These are phyloP conservation scores for Trichoderma polysporum DNA, from an alignment of 2,329 filamentous ascomycete species.

Conservation along the genomic window DNA sequence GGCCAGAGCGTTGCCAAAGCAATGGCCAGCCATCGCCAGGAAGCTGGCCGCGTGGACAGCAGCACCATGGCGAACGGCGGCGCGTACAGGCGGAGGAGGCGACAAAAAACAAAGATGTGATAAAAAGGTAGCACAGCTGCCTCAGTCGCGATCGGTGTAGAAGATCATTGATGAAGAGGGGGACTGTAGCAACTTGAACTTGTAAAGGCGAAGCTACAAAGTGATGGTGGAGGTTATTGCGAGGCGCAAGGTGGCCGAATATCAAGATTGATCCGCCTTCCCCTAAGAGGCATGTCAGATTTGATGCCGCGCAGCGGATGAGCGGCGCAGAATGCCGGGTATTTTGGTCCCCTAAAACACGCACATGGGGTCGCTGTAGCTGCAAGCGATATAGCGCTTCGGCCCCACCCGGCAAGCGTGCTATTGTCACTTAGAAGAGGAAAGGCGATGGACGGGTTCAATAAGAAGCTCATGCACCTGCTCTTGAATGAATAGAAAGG, in stretches of 20 bases:
- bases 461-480: neutral
- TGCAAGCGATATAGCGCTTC: conserved; percentile 16
- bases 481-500: neutral
- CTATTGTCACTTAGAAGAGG: conserved; percentile 8
- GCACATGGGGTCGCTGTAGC: conserved; percentile 5
- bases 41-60: conserved; percentile 7
- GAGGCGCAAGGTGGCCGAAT: conserved; percentile 24
- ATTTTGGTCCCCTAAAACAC: conserved; percentile 12
- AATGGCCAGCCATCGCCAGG: conserved; percentile 33
- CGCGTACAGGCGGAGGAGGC: conserved; percentile 3
- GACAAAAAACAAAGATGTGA: neutral
- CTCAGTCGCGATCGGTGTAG: neutral
- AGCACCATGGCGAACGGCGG: conserved; percentile 18
- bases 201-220: neutral
- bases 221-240: neutral
- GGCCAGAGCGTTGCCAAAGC: conserved; percentile 45
- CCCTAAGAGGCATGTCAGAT: conserved; percentile 13
- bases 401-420: conserved; percentile 12
- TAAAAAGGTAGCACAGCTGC: conserved; percentile 17
- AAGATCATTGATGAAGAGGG: conserved; percentile 15
- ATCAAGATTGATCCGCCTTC: neutral
- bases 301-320: neutral
- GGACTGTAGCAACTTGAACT: neutral
- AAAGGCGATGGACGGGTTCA: neutral
- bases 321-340: neutral